Conservation (phyloP, 208 protist genomes). For the Naegleria fowleri region DNA sequence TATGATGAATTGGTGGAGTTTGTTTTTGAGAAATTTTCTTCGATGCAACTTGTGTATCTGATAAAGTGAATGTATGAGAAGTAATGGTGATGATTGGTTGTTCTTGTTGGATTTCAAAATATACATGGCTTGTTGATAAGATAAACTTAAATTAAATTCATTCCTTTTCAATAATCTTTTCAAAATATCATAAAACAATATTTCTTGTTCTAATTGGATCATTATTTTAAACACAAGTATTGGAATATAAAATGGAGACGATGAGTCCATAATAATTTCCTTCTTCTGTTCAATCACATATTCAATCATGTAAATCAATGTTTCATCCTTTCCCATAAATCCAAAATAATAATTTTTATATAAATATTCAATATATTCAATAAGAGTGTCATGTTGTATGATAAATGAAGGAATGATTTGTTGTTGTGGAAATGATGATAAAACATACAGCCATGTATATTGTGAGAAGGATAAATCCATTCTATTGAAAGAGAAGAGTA, state of each 20-base stretch:
- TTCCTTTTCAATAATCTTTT: background rate
- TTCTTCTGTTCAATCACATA: background rate
- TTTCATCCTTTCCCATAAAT: background rate
- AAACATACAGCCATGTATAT: background rate
- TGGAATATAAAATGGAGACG: background rate
- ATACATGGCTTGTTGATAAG: background rate
- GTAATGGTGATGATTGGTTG: too few relatives aligned
- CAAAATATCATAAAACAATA: background rate
- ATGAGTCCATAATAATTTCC: background rate
- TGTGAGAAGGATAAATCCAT: background rate
- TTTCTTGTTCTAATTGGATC: background rate
- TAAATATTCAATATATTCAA: background rate
- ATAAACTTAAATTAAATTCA: background rate
- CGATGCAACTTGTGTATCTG: too few relatives aligned
- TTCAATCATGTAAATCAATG: background rate
- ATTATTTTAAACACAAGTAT: background rate
- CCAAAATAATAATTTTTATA: conserved; percentile 3
- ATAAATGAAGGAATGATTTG: too few relatives aligned
- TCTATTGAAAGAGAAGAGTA: too few relatives aligned
- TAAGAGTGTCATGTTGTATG: too few relatives aligned
- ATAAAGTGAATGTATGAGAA: too few relatives aligned
- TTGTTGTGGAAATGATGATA: too few relatives aligned
- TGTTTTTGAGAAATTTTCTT: too few relatives aligned
- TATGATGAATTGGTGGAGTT: too few relatives aligned
- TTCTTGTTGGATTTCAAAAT: background rate